Conservation (phyloP, 148 eudicot species). For the Chenopodium berlandieri region DNA sequence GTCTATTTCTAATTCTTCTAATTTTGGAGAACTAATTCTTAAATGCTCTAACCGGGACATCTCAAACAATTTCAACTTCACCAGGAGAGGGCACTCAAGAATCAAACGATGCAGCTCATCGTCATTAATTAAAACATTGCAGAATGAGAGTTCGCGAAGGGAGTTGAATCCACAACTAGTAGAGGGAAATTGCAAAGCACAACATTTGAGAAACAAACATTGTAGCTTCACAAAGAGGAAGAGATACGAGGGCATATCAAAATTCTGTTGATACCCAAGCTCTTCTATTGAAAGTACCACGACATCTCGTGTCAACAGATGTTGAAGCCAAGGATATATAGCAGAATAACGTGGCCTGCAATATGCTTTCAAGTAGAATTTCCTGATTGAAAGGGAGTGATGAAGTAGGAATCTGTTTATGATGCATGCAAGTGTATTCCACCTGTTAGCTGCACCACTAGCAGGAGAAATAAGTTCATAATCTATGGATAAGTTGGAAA, state of each 20-base stretch:
- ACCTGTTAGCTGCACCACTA: background rate
- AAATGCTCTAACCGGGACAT: background rate
- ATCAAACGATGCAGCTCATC: constrained; percentile 11
- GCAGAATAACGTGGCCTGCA: background rate
- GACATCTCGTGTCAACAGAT: constrained; percentile 1
- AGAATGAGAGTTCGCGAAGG: background rate
- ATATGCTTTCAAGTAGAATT: background rate
- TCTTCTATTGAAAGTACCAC: background rate
- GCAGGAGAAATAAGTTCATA: too few species aligned
- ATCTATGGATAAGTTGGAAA: background rate
- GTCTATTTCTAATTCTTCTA: background rate
- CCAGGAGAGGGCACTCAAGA: background rate
- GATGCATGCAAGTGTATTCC: background rate
- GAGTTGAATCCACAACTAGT: background rate
- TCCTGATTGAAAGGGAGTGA: background rate
- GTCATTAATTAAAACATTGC: background rate
- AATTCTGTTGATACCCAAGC: background rate
- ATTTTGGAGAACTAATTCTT: constrained; percentile 5
- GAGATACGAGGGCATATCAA: background rate
- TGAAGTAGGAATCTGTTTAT: background rate
- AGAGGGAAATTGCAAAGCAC: constrained; percentile 1
- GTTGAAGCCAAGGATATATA: constrained; percentile 14
- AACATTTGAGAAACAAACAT: background rate
- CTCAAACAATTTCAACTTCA: background rate
- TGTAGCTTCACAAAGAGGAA: constrained; percentile 7